Conservation (phyloP, 148 eudicot species). For the Cornus florida region DNA sequence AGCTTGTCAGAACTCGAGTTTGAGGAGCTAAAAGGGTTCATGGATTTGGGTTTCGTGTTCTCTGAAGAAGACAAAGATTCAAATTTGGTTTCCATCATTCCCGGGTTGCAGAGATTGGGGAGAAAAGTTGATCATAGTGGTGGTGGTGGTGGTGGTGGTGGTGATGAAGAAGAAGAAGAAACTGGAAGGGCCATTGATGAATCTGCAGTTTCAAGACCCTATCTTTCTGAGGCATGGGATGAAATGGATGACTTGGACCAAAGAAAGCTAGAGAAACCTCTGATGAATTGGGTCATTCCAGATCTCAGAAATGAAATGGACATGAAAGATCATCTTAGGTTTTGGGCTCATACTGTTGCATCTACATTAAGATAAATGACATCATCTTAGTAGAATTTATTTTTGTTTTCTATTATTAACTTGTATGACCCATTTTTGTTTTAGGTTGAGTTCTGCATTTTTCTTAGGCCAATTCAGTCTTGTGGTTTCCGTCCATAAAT, state of each 20-base stretch:
- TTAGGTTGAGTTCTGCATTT: no score
- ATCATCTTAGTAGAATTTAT: no score
- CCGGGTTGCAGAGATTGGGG: slow-evolving; percentile 3
- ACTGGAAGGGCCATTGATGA: neutral
- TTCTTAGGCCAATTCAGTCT: no score
- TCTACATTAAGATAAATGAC: neutral
- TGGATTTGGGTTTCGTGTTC: slow-evolving; percentile 13
- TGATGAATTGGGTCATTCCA: slow-evolving; percentile 15
- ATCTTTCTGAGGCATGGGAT: slow-evolving; percentile 37
- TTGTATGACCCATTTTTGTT: no score
- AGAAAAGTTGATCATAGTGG: neutral
- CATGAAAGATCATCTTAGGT: slow-evolving; percentile 4
- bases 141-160: neutral
- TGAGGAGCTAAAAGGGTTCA: slow-evolving; percentile 8
- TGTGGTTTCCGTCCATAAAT: no score
- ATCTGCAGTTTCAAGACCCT: slow-evolving; percentile 20
- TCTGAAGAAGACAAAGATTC: slow-evolving; percentile 1
- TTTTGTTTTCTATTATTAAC: no score
- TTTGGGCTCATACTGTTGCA: neutral
- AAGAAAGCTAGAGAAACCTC: neutral
- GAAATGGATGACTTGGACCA: slow-evolving; percentile 5
- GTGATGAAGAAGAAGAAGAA: neutral
- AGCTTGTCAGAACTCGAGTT: slow-evolving; percentile 11
- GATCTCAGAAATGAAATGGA: slow-evolving; percentile 6
- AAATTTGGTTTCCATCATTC: slow-evolving; percentile 2